Evolutionary conservation across 2,329 filamentous ascomycete genomes (phyloP).

Genomic region (Apiospora arundinis): DNA sequence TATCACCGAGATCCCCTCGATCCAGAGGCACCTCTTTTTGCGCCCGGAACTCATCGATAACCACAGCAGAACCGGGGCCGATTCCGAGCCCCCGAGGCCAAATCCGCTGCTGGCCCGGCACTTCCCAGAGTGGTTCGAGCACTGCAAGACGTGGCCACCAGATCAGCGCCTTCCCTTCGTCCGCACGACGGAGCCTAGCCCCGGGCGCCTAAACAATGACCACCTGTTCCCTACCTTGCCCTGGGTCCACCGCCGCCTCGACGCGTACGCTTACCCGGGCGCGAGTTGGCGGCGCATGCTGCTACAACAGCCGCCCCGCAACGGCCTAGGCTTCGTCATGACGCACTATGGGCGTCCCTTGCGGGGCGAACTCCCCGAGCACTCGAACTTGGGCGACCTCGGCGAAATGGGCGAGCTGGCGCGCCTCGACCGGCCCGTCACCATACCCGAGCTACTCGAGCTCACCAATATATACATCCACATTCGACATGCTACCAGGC

Average conservation of each 20-base stretch:
- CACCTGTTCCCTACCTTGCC: neutral
- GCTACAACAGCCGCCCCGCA: conserved; percentile 26
- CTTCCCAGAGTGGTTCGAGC: conserved; percentile 16
- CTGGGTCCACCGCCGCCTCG: neutral
- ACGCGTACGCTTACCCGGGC: neutral
- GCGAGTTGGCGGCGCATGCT: conserved; percentile 25
- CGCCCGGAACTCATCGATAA: neutral
- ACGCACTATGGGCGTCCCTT: neutral
- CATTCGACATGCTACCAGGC: neutral
- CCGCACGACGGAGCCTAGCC: neutral
- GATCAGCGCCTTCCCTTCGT: neutral
- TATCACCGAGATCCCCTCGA: conserved; percentile 4
- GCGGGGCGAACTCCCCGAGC: neutral
- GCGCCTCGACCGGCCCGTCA: neutral
- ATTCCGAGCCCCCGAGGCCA: neutral
- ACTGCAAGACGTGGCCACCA: neutral
- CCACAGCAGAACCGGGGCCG: neutral
- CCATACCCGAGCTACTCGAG: neutral
- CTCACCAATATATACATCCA: neutral
- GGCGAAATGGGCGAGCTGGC: neutral
- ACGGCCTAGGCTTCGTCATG: conserved; percentile 28
- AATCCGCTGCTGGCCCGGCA: conserved; percentile 6
- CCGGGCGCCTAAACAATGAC: neutral
- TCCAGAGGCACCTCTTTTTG: conserved; percentile 26
- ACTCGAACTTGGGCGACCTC: neutral